A percentile compares a stretch with the other conserved stretches of the same genome.
These are phyloP conservation scores for Collybiopsis confluens DNA, from an alignment of 768 basidiomycete species.

Conservation along the genomic window DNA sequence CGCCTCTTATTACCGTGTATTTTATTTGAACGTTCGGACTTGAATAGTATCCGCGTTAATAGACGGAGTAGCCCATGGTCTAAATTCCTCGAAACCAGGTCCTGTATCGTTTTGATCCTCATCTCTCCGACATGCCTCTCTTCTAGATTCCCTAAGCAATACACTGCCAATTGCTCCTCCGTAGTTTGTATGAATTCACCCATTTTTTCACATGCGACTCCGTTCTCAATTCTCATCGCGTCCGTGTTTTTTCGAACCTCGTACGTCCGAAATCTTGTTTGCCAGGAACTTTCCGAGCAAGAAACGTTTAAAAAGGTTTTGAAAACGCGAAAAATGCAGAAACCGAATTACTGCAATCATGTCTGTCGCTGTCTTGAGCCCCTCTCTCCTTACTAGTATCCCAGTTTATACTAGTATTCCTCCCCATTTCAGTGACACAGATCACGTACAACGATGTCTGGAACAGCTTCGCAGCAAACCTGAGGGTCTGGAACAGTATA, in stretches of 20 bases:
- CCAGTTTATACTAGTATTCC: conserved; percentile 29
- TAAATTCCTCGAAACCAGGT: conserved; percentile 5
- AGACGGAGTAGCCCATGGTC: background rate
- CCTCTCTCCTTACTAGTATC: conserved; percentile 22
- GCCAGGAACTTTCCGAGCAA: background rate
- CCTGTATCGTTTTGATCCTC: conserved; percentile 2
- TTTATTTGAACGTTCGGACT: too few species aligned
- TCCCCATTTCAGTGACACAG: conserved; percentile 43
- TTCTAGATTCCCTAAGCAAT: background rate
- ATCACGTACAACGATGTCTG: conserved; percentile 55
- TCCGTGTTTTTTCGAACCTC: too few species aligned
- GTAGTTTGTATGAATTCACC: background rate
- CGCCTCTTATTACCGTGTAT: too few species aligned
- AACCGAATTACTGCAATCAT: background rate
- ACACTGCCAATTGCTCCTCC: conserved; percentile 1
- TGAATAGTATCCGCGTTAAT: background rate
- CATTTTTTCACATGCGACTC: conserved; percentile 4
- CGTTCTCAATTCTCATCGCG: background rate
- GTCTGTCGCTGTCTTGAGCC: conserved; percentile 6
- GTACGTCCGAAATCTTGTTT: background rate
- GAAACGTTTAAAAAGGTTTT: background rate
- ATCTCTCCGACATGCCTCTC: background rate
- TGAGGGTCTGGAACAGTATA: conserved; percentile 61
- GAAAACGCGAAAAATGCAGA: too few species aligned
- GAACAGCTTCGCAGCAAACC: conserved; percentile 54